A percentile compares a stretch with the other conserved stretches of the same genome.
Conservation (phyloP, 164 flowering plant species). For the Pachysandra terminalis region DNA sequence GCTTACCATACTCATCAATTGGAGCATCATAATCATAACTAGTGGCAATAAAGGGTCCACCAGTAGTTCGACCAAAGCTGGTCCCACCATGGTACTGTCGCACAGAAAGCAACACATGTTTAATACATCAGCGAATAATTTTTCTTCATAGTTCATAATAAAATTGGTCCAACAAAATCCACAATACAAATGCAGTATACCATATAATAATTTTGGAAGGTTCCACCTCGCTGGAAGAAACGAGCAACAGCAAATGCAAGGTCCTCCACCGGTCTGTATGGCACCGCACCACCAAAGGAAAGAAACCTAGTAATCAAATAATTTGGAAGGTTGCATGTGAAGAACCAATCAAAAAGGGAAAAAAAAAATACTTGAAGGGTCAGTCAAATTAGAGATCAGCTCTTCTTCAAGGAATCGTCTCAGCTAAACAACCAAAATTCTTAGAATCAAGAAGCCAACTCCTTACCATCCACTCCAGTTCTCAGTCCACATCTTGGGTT, state of each 20-base stretch:
- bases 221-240: constrained; percentile 87
- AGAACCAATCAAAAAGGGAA: no score
- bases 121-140: neutral
- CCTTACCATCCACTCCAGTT: constrained; percentile 96
- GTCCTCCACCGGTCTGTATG: constrained; percentile 92
- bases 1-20: constrained; percentile 90
- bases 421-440: neutral
- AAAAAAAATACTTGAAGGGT: no score
- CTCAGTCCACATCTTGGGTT: constrained; percentile 98
- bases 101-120: constrained; percentile 7
- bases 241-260: constrained; percentile 94
- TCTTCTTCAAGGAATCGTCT: no score
- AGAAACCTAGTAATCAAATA: constrained; percentile 53
- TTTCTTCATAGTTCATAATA: neutral
- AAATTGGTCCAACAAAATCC: neutral
- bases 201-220: constrained; percentile 96
- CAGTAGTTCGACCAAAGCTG: constrained; percentile 85
- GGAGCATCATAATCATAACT: constrained; percentile 99
- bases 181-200: constrained; percentile 30
- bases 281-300: constrained; percentile 72
- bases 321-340: neutral
- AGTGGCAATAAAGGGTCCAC: constrained; percentile 91
- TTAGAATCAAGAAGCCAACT: constrained; percentile 5
- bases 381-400: no score
- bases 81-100: constrained; percentile 99